A percentile compares a stretch with the other conserved stretches of the same genome.
phyloP scores from a whole-genome alignment of 176 grass and related monocot genomes.

The Rhynchospora breviuscula region DNA sequence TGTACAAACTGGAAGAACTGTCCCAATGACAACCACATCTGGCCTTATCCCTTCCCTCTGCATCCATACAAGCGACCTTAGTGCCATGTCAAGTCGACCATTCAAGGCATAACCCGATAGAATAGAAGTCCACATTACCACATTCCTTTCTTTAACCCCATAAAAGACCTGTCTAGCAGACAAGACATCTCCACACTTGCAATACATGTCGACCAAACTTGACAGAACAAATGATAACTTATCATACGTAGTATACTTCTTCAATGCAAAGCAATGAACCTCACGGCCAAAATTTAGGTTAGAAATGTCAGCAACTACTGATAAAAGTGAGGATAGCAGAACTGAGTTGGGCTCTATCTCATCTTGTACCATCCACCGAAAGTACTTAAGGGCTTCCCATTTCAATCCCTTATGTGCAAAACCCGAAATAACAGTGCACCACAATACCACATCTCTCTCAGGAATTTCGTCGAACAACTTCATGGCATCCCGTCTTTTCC shows the following conservation, averaged over 20 bases:
- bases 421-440: slow-evolving; percentile 68
- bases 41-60: slow-evolving; percentile 73
- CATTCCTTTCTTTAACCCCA: slow-evolving; percentile 56
- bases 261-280: slow-evolving; percentile 71
- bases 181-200: slow-evolving; percentile 74
- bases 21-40: slow-evolving; percentile 63
- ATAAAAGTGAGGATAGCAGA: slow-evolving; percentile 58
- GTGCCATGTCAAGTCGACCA: slow-evolving; percentile 57
- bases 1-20: slow-evolving; percentile 72
- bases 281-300: slow-evolving; percentile 57
- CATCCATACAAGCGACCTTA: slow-evolving; percentile 91
- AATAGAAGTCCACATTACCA: slow-evolving; percentile 69
- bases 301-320: slow-evolving; percentile 52
- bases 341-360: slow-evolving; percentile 65
- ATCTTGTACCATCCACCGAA: slow-evolving; percentile 63
- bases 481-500: slow-evolving; percentile 62
- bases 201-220: slow-evolving; percentile 87
- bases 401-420: slow-evolving; percentile 72
- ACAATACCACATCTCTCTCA: slow-evolving; percentile 64
- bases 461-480: slow-evolving; percentile 85
- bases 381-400: slow-evolving; percentile 67
- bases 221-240: slow-evolving; percentile 52
- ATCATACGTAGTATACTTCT: slow-evolving; percentile 48
- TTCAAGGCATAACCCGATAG: slow-evolving; percentile 89
- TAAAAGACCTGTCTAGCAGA: slow-evolving; percentile 74